Evolutionary conservation across 1,284 basidiomycete genomes (phyloP), one percentile per base, ranked within the genome.

Genomic region (Trametes hirsuta): DNA sequence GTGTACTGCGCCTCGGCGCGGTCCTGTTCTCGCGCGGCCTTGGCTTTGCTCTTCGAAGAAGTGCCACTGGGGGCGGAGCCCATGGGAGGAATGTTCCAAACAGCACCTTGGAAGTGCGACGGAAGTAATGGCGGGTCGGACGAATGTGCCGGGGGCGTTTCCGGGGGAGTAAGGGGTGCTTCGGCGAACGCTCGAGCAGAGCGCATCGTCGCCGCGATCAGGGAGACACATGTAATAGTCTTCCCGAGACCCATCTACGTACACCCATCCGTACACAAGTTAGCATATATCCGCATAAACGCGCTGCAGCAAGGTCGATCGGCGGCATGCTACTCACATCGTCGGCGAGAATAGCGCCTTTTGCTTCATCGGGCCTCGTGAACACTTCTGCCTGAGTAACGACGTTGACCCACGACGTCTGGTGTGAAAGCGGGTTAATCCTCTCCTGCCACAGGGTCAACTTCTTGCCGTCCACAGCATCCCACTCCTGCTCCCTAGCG

Each of bases 211-310:
- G 91, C 85, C 3, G 95, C 95, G 55, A 99, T 91, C 53, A 99
- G 83, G 4, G 97, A 92, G 40, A 98, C 90, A 59, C 90, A 91
- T 34, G 95, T 94, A 55, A 99, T 95, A 0, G 97, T 99, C 78
- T 99, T 99, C 30, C 97, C 97, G 12, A 99, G 84, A 68, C 97
- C 97, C 96, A 98, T 97, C 93, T 95, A 72, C 47, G 48, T 39
- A 10, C 15, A 39, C 10, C 52, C 51, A 37, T 12, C n/a, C 39
- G 11, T 12, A 18, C 14, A 5, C 39, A 11, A 40, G 11, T 12
- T 55, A 66, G 51, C 64, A 30, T 25, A 15, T 35, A 47, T 10
- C 14, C 14, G 8, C 36, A 21, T 14, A 39, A 34, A 35, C 14
- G 22, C 21, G 15, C 3, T 30, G 8, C 15, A 36, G 10, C 34